A percentile compares a stretch with the other conserved stretches of the same genome.
Evolutionary conservation across 2,329 filamentous ascomycete species (phyloP).

Genomic region (Talaromyces albobiverticillius): DNA sequence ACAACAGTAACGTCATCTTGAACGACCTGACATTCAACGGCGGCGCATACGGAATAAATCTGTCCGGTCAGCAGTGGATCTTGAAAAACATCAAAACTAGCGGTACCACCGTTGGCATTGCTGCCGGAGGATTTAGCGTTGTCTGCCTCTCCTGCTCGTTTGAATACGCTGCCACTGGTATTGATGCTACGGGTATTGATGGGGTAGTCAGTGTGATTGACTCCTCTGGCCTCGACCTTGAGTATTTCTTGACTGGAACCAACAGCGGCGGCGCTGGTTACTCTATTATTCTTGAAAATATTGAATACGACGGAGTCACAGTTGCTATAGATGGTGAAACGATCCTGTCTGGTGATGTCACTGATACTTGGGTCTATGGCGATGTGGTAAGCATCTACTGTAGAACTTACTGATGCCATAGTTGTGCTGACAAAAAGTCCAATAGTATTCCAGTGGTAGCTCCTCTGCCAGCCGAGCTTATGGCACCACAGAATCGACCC

Average conservation of each 20-base stretch:
- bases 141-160: conserved; percentile 27
- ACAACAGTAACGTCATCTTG: conserved; percentile 16
- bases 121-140: conserved; percentile 30
- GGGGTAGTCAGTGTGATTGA: conserved; percentile 30
- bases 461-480: conserved; percentile 27
- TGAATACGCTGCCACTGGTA: conserved; percentile 24
- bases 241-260: conserved; percentile 24
- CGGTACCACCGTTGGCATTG: conserved; percentile 56
- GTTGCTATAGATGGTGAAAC: conserved; percentile 27
- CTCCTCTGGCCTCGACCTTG: conserved; percentile 23
- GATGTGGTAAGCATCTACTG: conserved; percentile 21
- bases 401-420: not conserved
- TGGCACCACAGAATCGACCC: conserved; percentile 29
- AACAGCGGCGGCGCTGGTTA: conserved; percentile 30
- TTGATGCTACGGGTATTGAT: conserved; percentile 28
- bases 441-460: conserved; percentile 14
- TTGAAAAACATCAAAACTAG: conserved; percentile 55
- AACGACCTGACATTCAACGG: conserved; percentile 22
- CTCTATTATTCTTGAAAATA: conserved; percentile 26
- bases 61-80: conserved; percentile 31
- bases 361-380: conserved; percentile 33
- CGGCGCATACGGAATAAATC: conserved; percentile 27
- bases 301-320: conserved; percentile 24
- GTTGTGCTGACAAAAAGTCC: not conserved
- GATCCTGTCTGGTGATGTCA: conserved; percentile 19